Conservation (phyloP, 345 rosid species). For the Pelargonium nanum region DNA sequence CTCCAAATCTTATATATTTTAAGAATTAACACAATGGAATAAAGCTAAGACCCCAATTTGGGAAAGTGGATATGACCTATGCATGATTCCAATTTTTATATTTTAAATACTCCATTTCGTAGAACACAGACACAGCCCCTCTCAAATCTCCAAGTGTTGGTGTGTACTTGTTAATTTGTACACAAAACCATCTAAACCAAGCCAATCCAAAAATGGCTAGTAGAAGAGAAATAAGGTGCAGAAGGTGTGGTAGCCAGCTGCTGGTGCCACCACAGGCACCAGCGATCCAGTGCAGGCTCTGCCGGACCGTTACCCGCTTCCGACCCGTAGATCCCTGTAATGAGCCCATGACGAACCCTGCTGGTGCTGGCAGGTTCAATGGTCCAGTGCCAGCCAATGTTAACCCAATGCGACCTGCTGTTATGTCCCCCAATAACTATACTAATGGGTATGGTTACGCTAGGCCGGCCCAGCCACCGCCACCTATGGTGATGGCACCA, state of each 20-base stretch:
- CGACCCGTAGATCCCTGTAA: conserved; percentile 9
- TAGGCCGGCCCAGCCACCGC: conserved; percentile 1
- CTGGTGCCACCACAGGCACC: conserved; percentile 28
- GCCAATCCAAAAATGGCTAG: conserved; percentile 20
- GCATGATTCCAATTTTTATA: not conserved
- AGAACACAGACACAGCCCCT: not conserved
- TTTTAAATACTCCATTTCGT: not conserved
- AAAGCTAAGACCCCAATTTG: not conserved
- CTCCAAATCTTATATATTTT: not conserved
- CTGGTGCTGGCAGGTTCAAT: not conserved
- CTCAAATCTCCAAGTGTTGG: too few relatives aligned
- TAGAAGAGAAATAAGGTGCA: conserved; percentile 34
- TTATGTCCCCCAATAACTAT: not conserved
- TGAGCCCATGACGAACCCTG: conserved; percentile 9
- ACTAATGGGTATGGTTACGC: conserved; percentile 2
- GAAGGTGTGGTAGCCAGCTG: conserved; percentile 38
- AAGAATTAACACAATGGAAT: not conserved
- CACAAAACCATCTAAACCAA: not conserved
- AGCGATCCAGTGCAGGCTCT: conserved; percentile 28
- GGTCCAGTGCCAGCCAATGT: not conserved
- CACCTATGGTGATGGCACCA: not conserved
- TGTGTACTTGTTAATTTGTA: not conserved
- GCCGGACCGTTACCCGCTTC: conserved; percentile 33
- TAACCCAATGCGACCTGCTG: not conserved
- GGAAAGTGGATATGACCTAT: not conserved